Evolutionary conservation across 805 yeast genomes (phyloP), one percentile per base, ranked within the genome.

Genomic region (Limtongia smithiae): DNA sequence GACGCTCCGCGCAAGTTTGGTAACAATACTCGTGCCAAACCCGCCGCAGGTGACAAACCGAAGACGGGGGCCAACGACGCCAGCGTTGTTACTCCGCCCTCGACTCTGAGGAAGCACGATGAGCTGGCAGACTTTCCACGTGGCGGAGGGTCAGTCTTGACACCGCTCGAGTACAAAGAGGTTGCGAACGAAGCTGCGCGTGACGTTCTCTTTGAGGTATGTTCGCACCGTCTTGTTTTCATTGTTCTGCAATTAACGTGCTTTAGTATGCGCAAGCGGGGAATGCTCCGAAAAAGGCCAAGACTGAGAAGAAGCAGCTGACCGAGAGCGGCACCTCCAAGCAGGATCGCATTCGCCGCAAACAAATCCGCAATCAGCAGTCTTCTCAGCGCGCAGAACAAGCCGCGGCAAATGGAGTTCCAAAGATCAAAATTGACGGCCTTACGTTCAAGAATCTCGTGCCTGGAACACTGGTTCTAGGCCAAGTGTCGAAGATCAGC

Each of bases 101-200:
- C 45, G 15, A 2, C 50, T 15, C 18, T 46, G n/a, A 24, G 18
- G n/a, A 22, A 58, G 30, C 17, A 17, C 34, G 51, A 46, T 22
- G 67, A 63, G 51, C 86, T 82, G 50, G 71, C 75, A 36, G 74
- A 84, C 11, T 93, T 93, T 65, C 98, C 98, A 43, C 85, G 99
- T 80, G 98, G 98, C 60, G 98, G 98, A 43, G 72, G 71, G 5
- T 63, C 70, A 14, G 86, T 81, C 22, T 76, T 93, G 62, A 79
- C 95, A 3, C 89, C 97, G 5, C 71, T 93, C 58, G 99, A 93
- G 69, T 81, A 88, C 58, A 89, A 88, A 66, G 93, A 88, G 64
- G 91, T 91, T 44, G 83, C 95, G 35, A 89, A 88, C 65, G 95
- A 91, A 68, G 99, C 91, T 41, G 82, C 90, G 20, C 79, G 78